Evolutionary conservation across 2,329 filamentous ascomycete species (phyloP), one percentile per base, ranked within the genome.

Genomic region (Ophiocordyceps camponoti-floridani): DNA sequence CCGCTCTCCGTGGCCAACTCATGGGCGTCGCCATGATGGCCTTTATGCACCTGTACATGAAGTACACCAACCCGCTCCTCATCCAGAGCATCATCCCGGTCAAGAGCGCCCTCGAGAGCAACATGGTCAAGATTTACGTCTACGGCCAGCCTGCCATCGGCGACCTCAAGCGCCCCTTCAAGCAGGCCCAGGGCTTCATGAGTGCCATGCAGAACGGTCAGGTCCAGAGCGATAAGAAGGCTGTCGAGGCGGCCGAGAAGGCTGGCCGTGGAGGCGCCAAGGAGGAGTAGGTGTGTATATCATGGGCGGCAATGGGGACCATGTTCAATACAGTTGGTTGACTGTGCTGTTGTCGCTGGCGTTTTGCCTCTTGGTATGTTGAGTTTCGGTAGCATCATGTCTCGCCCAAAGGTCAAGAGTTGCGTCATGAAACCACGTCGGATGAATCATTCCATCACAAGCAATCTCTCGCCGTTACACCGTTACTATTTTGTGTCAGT

Each of bases 1-100:
- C 76, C 51, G 74, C 86, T 52, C 85, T 89, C 75, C 91, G 91
- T 65, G 76, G 81, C 51, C 89, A 96, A 70, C 68, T 93, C 57
- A 96, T 94, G 84, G 91, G 91, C 48, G 73, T 98, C 47, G 88
- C 76, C 63, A 98, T 98, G 88, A 96, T 98, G 89, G 79, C 67
- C 49, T 84, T 95, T 59, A 96, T 98, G 89, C 91, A 98, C 70
- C 53, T 98, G 49, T 98, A 96, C 79, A 84, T 98, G 75, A 88
- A 95, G 66, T 98, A 96, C 81, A 96, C 88, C 70, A 98, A 96
- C 79, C 91, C 91, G 40, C 84, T 98, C 44, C 72, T 95, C 58
- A 94, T 98, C 70, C 91, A 98, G 77, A 93, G 84, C 63, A 94
- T 98, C 69, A 91, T 98, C 60, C 91, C 91, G 31, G 73, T 96